Conservation (phyloP, 2,329 filamentous ascomycete species). For the Colletotrichum cordylinicola region DNA sequence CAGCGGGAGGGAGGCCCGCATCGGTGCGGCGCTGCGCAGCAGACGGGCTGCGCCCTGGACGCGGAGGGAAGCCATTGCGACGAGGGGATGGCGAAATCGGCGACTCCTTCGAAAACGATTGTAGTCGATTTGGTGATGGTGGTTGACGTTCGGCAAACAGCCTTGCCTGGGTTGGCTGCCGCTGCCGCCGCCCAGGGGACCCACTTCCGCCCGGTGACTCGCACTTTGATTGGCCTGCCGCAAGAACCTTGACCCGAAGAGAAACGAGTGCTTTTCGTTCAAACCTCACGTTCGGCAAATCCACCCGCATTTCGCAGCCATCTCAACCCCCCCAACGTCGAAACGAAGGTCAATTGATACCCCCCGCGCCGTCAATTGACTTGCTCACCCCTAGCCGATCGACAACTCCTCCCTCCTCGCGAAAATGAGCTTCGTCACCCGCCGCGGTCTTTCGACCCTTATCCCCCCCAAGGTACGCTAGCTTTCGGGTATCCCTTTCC, state of each 20-base stretch:
- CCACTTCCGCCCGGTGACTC: neutral
- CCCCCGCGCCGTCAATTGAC: slow-evolving; percentile 18
- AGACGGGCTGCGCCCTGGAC: slow-evolving; percentile 57
- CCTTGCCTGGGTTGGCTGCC: neutral
- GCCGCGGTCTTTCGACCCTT: slow-evolving; percentile 94
- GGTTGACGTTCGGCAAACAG: slow-evolving; percentile 26
- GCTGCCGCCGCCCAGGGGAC: neutral
- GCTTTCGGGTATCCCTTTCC: slow-evolving; percentile 17
- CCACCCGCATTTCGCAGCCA: slow-evolving; percentile 18
- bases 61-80: slow-evolving; percentile 71
- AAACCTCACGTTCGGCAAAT: slow-evolving; percentile 27
- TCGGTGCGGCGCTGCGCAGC: slow-evolving; percentile 50
- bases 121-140: slow-evolving; percentile 9
- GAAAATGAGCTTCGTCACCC: slow-evolving; percentile 88
- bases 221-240: slow-evolving; percentile 46
- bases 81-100: neutral
- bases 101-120: neutral
- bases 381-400: slow-evolving; percentile 10
- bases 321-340: slow-evolving; percentile 8
- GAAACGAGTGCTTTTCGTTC: slow-evolving; percentile 54
- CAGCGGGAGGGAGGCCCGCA: slow-evolving; percentile 43
- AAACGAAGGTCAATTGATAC: slow-evolving; percentile 22
- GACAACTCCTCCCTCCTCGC: slow-evolving; percentile 27
- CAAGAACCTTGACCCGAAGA: slow-evolving; percentile 48
- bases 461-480: slow-evolving; percentile 93